phyloP scores from a whole-genome alignment of 2,329 filamentous ascomycete genomes.

The Aureobasidium sp. region DNA sequence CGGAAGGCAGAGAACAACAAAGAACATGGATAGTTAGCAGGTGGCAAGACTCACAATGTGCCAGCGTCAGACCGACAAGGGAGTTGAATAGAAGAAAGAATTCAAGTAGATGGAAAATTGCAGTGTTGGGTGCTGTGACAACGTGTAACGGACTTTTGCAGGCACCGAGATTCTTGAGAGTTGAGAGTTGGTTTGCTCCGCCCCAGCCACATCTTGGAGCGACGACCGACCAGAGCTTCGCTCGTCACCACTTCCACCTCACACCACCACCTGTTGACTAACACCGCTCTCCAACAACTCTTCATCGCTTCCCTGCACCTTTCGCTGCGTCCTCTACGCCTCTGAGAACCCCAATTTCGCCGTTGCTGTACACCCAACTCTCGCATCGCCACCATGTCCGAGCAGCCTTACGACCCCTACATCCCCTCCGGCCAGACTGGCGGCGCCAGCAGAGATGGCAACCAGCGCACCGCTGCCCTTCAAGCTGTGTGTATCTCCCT shows the following conservation, averaged over 20 bases:
- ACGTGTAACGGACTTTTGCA: neutral
- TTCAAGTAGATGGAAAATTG: too few species aligned
- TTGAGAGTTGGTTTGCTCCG: constrained; percentile 1
- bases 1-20: too few species aligned
- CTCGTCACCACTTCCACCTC: neutral
- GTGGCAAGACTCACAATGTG: too few species aligned
- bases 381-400: constrained; percentile 43
- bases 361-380: neutral
- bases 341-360: neutral
- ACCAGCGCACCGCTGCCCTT: constrained; percentile 63
- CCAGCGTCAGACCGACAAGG: too few species aligned
- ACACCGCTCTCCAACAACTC: neutral
- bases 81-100: too few species aligned
- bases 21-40: too few species aligned
- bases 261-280: neutral
- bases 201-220: constrained; percentile 3
- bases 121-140: neutral
- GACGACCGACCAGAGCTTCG: too few species aligned
- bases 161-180: neutral
- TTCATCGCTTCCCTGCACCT: neutral
- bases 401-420: constrained; percentile 78
- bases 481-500: constrained; percentile 67
- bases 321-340: neutral
- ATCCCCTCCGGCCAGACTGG: constrained; percentile 57
- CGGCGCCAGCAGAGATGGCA: constrained; percentile 44